These are phyloP conservation scores for Penicillium dipodomyicola DNA, from an alignment of 495 filamentous ascomycete species.

Conservation along the genomic window DNA sequence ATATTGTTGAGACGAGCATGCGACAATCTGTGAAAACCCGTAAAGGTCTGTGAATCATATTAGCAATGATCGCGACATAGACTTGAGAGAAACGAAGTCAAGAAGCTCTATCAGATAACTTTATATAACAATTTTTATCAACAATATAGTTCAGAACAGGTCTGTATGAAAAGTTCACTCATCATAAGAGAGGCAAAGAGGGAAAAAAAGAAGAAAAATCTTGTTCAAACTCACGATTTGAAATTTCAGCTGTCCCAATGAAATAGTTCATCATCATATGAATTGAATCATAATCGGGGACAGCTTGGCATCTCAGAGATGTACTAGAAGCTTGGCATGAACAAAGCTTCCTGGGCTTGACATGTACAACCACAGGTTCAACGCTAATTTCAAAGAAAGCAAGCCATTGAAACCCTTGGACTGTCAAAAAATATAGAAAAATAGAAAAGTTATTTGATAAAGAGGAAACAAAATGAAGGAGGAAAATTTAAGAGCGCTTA, in stretches of 20 bases:
- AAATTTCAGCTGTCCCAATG: background rate
- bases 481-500: constrained; percentile 13
- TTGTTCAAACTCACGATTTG: background rate
- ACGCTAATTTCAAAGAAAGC: too few relatives aligned
- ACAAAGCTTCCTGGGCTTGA: constrained; percentile 2
- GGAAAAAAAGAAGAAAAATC: background rate
- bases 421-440: background rate
- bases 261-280: background rate
- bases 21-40: background rate
- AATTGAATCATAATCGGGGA: background rate
- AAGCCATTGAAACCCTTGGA: background rate
- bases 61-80: constrained; percentile 11
- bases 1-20: background rate
- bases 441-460: background rate
- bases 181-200: constrained; percentile 38
- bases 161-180: constrained; percentile 56
- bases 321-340: background rate
- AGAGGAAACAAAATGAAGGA: constrained; percentile 5
- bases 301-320: background rate
- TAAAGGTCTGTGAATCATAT: constrained; percentile 3
- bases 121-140: constrained; percentile 46
- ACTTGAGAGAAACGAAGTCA: constrained; percentile 8
- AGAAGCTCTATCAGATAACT: constrained; percentile 45
- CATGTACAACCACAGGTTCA: background rate
- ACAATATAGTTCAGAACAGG: constrained; percentile 54